Evolutionary conservation across 2,329 filamentous ascomycete species (phyloP).

Genomic region (Cercospora zeina): DNA sequence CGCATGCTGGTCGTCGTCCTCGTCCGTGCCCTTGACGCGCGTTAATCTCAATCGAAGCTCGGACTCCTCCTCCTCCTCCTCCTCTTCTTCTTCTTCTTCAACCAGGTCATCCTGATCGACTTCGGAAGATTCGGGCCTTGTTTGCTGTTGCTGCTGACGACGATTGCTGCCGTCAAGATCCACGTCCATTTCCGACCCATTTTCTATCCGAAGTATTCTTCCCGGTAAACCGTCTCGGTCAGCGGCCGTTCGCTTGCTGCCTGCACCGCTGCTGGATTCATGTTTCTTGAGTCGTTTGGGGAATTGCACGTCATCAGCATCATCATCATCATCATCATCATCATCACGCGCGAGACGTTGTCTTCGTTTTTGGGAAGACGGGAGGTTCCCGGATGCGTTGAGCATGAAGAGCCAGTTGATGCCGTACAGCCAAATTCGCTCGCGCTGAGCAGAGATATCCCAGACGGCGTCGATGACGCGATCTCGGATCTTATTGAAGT

Average conservation of each 20-base stretch:
- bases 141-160: slow-evolving; percentile 41
- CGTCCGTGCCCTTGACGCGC: slow-evolving; percentile 22
- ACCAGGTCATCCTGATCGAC: slow-evolving; percentile 41
- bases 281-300: slow-evolving; percentile 48
- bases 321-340: too few relatives aligned
- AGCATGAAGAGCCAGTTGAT: slow-evolving; percentile 89
- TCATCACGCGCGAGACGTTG: too few relatives aligned
- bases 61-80: slow-evolving; percentile 35
- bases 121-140: slow-evolving; percentile 43
- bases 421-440: slow-evolving; percentile 84
- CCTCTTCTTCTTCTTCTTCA: too few relatives aligned
- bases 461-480: slow-evolving; percentile 81
- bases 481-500: slow-evolving; percentile 74
- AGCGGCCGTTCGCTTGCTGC: slow-evolving; percentile 52
- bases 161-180: slow-evolving; percentile 16
- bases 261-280: slow-evolving; percentile 54
- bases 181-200: slow-evolving; percentile 35
- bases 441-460: slow-evolving; percentile 60
- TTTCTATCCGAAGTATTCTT: slow-evolving; percentile 32
- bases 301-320: slow-evolving; percentile 19
- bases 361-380: slow-evolving; percentile 44
- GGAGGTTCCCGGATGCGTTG: slow-evolving; percentile 73
- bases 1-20: too few relatives aligned
- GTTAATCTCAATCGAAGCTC: slow-evolving; percentile 22
- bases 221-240: slow-evolving; percentile 38